phyloP scores from a whole-genome alignment of 2,329 filamentous ascomycete species.

The Sclerotinia glacialis region DNA sequence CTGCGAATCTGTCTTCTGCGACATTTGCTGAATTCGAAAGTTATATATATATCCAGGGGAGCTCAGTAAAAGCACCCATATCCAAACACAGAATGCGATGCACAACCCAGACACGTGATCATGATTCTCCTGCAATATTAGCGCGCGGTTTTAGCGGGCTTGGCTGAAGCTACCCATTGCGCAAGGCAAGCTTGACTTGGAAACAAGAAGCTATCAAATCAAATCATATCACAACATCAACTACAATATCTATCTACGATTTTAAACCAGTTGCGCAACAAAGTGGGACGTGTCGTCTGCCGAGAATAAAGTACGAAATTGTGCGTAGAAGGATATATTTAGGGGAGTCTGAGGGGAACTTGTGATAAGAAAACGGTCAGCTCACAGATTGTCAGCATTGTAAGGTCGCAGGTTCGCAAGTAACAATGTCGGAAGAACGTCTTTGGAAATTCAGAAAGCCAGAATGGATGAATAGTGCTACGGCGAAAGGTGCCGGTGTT shows the following conservation, averaged over 20 bases:
- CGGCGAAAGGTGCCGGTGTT: conserved; percentile 61
- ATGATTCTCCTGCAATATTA: not conserved
- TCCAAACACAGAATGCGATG: not conserved
- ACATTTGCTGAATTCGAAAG: too few relatives aligned
- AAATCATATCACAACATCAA: conserved; percentile 10
- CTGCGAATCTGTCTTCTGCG: too few relatives aligned
- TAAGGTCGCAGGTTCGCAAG: not conserved
- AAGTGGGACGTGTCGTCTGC: not conserved
- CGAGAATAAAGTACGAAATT: not conserved
- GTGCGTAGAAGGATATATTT: not conserved
- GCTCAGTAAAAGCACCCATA: not conserved
- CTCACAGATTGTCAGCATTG: not conserved
- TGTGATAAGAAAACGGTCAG: not conserved
- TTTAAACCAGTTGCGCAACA: not conserved
- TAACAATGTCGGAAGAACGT: conserved; percentile 59
- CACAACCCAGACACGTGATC: not conserved
- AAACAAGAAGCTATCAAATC: conserved; percentile 8
- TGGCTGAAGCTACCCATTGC: conserved; percentile 13
- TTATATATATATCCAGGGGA: too few relatives aligned
- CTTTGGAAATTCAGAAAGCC: conserved; percentile 66
- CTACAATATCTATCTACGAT: conserved; percentile 4
- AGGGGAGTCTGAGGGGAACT: not conserved
- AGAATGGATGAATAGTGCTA: conserved; percentile 64
- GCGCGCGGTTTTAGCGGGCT: conserved; percentile 13
- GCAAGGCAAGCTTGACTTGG: not conserved